Evolutionary conservation across 2,329 filamentous ascomycete species (phyloP), one percentile per base, ranked within the genome.

Genomic region (Claviceps africana): DNA sequence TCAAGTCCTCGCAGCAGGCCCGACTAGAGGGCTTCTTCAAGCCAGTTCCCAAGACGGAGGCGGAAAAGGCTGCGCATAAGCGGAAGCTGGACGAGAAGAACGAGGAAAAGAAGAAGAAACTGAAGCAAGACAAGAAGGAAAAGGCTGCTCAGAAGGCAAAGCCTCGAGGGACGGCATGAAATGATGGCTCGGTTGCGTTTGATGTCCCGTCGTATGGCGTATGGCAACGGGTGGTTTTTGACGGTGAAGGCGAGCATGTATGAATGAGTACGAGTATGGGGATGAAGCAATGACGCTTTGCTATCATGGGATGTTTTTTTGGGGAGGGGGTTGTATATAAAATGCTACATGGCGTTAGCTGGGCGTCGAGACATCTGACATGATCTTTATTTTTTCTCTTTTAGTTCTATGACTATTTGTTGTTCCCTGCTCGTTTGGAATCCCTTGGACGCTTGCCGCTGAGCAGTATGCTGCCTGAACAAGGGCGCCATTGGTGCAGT

Each of bases 21-120:
- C 79, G 93, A 22, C 73, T 98, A 1, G 91, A 97, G 65, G 93
- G 93, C 0, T 98, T 98, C 73, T 98, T 98, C 77, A 96, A 95
- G 73, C 83, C 88, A 1, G 71, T 95, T 17, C 86, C 88, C 55
- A 94, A 91, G 74, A 88, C 90, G 0, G 86, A 90, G 0, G 85
- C 83, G 57, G 83, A 98, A 71, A 86, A 91, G 70, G 84, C 85
- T 51, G 82, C 70, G 43, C 72, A 94, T 63, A 98, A 98, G 78
- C 80, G 93, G 59, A 98, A 97, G 74, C 78, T 93, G 39, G 91
- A 97, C 50, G 87, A 90, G 71, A 94, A 94, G 73, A 76, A 88
- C 33, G 89, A 90, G 61, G 86, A 89, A 60, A 89, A 88, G 70
- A 96, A 91, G 74, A 97, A 97, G 78, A 94, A 90, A 72, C 77